Evolutionary conservation across 179 eudicot species (phyloP).

Genomic region (Pouteria campechiana): DNA sequence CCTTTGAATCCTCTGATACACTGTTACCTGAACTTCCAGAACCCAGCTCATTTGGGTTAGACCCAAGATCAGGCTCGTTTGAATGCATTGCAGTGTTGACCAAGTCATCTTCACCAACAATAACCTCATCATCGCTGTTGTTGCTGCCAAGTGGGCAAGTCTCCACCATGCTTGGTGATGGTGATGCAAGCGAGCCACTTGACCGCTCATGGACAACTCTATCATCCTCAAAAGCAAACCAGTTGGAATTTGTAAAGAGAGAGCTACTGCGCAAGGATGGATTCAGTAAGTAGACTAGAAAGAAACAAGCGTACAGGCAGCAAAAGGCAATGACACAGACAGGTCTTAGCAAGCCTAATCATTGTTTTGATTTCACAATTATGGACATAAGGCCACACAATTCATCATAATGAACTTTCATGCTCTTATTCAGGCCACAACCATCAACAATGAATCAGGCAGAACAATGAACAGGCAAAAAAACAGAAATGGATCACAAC

Average conservation of each 20-base stretch:
- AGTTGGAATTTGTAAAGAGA: constrained; percentile 70
- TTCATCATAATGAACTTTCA: no score
- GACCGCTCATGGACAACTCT: constrained; percentile 23
- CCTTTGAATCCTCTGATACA: constrained; percentile 9
- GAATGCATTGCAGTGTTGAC: constrained; percentile 18
- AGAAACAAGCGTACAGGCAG: neutral
- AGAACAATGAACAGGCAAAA: no score
- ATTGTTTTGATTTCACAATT: no score
- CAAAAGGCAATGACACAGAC: neutral
- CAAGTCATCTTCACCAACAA: constrained; percentile 21
- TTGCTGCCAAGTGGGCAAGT: constrained; percentile 7
- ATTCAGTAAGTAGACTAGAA: no score
- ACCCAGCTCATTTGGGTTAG: constrained; percentile 2
- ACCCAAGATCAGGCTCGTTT: constrained; percentile 8
- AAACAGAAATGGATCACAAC: no score
- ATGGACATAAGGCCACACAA: no score
- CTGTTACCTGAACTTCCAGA: constrained; percentile 3
- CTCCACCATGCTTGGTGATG: constrained; percentile 32
- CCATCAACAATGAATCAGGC: no score
- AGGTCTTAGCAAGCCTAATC: no score
- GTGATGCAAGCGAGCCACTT: constrained; percentile 33
- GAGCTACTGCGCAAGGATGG: constrained; percentile 55
- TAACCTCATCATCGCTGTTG: constrained; percentile 19
- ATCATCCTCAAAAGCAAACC: constrained; percentile 81
- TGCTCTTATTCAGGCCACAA: no score